These are phyloP conservation scores for Wickerhamomyces alni DNA, from an alignment of 805 yeast species.

Conservation along the genomic window DNA sequence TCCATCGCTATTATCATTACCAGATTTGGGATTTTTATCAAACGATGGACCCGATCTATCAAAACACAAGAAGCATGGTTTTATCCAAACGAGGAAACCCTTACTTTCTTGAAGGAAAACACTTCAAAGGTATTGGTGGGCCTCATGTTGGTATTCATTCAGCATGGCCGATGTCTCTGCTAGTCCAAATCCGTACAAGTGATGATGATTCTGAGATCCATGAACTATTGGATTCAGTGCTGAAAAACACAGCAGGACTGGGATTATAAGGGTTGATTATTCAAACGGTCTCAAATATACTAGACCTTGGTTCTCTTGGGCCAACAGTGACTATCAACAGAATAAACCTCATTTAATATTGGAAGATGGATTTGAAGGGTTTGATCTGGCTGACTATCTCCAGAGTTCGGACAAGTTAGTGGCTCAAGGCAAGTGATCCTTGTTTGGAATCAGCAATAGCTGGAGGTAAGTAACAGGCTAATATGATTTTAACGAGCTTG, in stretches of 20 bases:
- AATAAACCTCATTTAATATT: conserved; percentile 71
- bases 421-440: too few relatives aligned
- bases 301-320: conserved; percentile 93
- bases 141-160: conserved; percentile 78
- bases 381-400: not conserved
- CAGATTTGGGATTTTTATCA: conserved; percentile 64
- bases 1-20: conserved; percentile 75
- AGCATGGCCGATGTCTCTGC: conserved; percentile 91
- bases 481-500: too few relatives aligned
- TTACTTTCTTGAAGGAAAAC: conserved; percentile 56
- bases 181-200: conserved; percentile 68
- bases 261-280: conserved; percentile 70
- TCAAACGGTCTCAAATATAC: conserved; percentile 47
- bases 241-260: conserved; percentile 60
- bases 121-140: conserved; percentile 79
- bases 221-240: conserved; percentile 40
- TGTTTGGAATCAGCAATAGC: too few relatives aligned
- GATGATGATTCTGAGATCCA: conserved; percentile 65
- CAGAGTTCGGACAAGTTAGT: too few relatives aligned
- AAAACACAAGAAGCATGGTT: conserved; percentile 75
- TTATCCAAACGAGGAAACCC: conserved; percentile 70
- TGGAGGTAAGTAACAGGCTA: too few relatives aligned
- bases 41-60: conserved; percentile 53
- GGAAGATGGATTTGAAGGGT: conserved; percentile 29
- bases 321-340: conserved; percentile 76